Conservation (phyloP, 176 grass and related monocot genomes). For the Metroxylon sagu region DNA sequence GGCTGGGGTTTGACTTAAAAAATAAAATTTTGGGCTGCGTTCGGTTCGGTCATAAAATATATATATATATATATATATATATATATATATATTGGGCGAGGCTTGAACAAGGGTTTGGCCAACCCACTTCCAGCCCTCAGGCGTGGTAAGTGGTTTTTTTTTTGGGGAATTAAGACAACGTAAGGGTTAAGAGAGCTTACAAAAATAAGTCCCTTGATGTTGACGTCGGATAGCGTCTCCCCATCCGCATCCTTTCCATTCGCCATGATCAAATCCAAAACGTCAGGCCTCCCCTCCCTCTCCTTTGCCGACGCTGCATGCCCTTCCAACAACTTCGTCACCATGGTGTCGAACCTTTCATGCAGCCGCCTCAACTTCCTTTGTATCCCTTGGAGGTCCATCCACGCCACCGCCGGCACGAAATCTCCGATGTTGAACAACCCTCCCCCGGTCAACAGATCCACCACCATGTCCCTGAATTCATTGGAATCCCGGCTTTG, state of each 20-base stretch:
- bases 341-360: conserved; percentile 13
- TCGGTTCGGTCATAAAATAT: too few species aligned
- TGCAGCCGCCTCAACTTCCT: conserved; percentile 10
- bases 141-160: too few species aligned
- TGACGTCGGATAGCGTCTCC: conserved; percentile 17
- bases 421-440: conserved; percentile 22
- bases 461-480: conserved; percentile 34
- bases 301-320: conserved; percentile 15
- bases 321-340: conserved; percentile 9
- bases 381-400: conserved; percentile 32
- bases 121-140: too few species aligned
- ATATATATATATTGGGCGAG: too few species aligned
- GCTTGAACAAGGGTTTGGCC: too few species aligned
- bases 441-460: conserved; percentile 30
- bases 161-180: too few species aligned
- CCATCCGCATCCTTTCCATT: background rate
- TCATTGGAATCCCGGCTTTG: conserved; percentile 16
- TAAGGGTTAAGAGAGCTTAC: conserved; percentile 2
- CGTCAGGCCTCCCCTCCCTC: conserved; percentile 11
- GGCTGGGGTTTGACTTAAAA: too few species aligned
- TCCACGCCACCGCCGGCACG: conserved; percentile 25
- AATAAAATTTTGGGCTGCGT: too few species aligned
- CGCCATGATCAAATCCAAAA: conserved; percentile 20
- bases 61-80: too few species aligned
- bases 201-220: conserved; percentile 28